A percentile compares a stretch with the other conserved stretches of the same genome.
These are phyloP conservation scores for Pseudozyma pruni DNA, from an alignment of 1,284 basidiomycete genomes.

Conservation along the genomic window DNA sequence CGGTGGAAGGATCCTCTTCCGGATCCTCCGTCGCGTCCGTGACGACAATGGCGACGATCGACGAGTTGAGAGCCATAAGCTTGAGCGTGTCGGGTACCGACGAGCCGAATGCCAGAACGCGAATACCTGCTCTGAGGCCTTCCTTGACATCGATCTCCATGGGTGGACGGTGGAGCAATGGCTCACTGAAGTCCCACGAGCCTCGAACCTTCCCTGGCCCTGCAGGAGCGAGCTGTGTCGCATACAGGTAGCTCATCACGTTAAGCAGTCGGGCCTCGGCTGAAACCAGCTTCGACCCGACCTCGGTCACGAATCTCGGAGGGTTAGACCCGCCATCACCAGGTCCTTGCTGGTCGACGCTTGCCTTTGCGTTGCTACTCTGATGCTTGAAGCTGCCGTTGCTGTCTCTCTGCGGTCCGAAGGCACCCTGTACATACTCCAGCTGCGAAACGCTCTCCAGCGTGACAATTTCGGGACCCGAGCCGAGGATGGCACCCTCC, in stretches of 20 bases:
- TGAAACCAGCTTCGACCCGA: constrained; percentile 37
- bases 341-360: constrained; percentile 9
- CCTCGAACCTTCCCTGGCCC: neutral
- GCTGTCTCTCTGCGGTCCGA: constrained; percentile 9
- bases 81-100: constrained; percentile 39
- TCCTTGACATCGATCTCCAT: constrained; percentile 70
- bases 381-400: neutral
- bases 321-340: constrained; percentile 28
- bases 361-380: constrained; percentile 1
- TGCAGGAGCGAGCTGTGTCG: constrained; percentile 17
- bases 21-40: constrained; percentile 3
- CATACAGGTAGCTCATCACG: constrained; percentile 59
- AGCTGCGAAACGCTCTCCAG: constrained; percentile 37
- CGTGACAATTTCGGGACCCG: constrained; percentile 26
- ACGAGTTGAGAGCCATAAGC: constrained; percentile 79
- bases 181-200: constrained; percentile 77
- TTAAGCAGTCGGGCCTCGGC: constrained; percentile 50
- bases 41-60: constrained; percentile 74
- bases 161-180: constrained; percentile 72
- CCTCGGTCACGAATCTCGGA: constrained; percentile 34
- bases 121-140: constrained; percentile 75
- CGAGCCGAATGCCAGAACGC: constrained; percentile 49
- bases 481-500: constrained; percentile 32
- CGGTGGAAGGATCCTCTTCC: neutral
- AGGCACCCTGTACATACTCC: constrained; percentile 23